Evolutionary conservation across 108 stramenopile genomes (phyloP).

Genomic region (Stephanodiscus triporus): DNA sequence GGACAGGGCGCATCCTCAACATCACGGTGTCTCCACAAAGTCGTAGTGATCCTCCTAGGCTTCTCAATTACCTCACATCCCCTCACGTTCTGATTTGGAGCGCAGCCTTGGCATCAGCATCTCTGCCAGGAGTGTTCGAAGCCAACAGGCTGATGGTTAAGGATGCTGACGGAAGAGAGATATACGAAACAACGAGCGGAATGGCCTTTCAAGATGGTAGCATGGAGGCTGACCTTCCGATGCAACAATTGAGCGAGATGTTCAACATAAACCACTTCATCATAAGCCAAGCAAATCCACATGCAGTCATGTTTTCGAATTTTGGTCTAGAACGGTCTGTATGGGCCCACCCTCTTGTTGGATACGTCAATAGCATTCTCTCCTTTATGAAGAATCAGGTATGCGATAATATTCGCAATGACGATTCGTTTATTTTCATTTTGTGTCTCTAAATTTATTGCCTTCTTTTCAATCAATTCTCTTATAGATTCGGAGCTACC

Average conservation of each 20-base stretch:
- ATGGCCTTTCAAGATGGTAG: slow-evolving; percentile 51
- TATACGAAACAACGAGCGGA: slow-evolving; percentile 74
- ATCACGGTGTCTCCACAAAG: slow-evolving; percentile 96
- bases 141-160: slow-evolving; percentile 94
- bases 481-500: slow-evolving; percentile 66
- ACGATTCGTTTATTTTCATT: not conserved
- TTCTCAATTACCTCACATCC: slow-evolving; percentile 98
- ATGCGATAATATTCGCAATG: not conserved
- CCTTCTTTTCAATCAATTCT: not conserved
- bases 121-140: slow-evolving; percentile 97
- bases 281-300: slow-evolving; percentile 95
- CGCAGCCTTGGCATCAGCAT: slow-evolving; percentile 94
- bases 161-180: slow-evolving; percentile 92
- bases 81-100: slow-evolving; percentile 98
- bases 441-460: not conserved
- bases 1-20: slow-evolving; percentile 98
- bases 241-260: slow-evolving; percentile 98
- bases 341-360: slow-evolving; percentile 83
- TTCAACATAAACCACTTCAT: slow-evolving; percentile 99
- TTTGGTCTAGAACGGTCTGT: slow-evolving; percentile 65
- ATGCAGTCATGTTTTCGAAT: slow-evolving; percentile 92
- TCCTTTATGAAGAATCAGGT: slow-evolving; percentile 87
- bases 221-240: slow-evolving; percentile 97
- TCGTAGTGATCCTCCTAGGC: slow-evolving; percentile 86
- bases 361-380: slow-evolving; percentile 77